Conservation (phyloP, 495 filamentous ascomycete species). For the Talaromyces adpressus region DNA sequence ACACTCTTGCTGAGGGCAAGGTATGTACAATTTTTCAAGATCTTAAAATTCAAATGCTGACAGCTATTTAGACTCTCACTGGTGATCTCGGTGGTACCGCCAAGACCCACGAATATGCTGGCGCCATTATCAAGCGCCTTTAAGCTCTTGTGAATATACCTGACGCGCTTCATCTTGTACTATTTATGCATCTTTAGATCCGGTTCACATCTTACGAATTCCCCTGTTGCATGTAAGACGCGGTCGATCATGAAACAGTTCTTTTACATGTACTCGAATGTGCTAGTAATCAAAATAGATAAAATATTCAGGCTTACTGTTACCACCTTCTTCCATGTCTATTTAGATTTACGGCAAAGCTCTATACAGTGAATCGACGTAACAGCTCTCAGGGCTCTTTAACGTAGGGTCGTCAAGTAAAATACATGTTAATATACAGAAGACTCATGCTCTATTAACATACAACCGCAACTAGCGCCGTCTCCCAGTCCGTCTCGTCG, state of each 20-base stretch:
- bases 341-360: not conserved
- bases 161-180: slow-evolving; percentile 5
- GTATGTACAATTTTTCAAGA: slow-evolving; percentile 25
- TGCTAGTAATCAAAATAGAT: slow-evolving; percentile 4
- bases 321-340: not conserved
- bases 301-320: not conserved
- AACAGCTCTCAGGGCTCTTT: too few relatives aligned
- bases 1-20: slow-evolving; percentile 92
- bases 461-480: slow-evolving; percentile 22
- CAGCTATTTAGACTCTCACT: slow-evolving; percentile 56
- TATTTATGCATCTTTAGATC: slow-evolving; percentile 9
- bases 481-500: slow-evolving; percentile 29
- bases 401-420: too few relatives aligned
- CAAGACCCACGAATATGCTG: slow-evolving; percentile 86
- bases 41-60: slow-evolving; percentile 12
- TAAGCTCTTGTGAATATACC: slow-evolving; percentile 30
- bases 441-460: not conserved
- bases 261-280: slow-evolving; percentile 3
- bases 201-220: not conserved
- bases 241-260: slow-evolving; percentile 5
- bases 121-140: slow-evolving; percentile 82
- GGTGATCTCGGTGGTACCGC: slow-evolving; percentile 92
- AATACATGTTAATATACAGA: not conserved
- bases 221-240: slow-evolving; percentile 4
- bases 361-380: not conserved